Conservation (phyloP, 2,329 filamentous ascomycete genomes). For the Epichloe gansuensis region DNA sequence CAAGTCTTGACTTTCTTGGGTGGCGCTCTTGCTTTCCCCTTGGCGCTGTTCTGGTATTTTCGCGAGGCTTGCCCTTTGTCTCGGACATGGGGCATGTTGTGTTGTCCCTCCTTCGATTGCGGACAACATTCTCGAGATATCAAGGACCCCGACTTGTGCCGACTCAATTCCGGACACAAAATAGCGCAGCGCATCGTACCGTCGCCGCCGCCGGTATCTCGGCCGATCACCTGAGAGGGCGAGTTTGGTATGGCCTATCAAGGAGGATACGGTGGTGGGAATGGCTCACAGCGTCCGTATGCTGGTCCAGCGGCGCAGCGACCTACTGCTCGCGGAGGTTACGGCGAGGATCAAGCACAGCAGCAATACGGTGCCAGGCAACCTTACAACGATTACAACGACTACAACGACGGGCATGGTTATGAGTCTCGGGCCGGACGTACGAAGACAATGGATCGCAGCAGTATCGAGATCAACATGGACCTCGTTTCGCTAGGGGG, state of each 20-base stretch:
- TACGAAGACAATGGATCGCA: slow-evolving; percentile 17
- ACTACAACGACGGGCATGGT: slow-evolving; percentile 32
- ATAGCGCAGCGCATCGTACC: neutral
- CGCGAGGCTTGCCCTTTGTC: neutral
- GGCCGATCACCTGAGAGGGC: neutral
- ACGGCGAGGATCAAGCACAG: slow-evolving; percentile 14
- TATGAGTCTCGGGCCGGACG: slow-evolving; percentile 31
- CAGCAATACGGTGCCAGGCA: slow-evolving; percentile 25
- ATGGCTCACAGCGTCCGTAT: slow-evolving; percentile 34
- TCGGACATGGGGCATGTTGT: slow-evolving; percentile 1
- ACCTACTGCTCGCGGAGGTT: slow-evolving; percentile 22
- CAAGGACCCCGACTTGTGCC: neutral
- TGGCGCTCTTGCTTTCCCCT: neutral
- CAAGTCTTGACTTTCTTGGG: neutral
- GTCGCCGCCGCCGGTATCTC: neutral
- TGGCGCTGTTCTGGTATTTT: neutral
- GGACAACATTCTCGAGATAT: neutral
- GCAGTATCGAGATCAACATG: slow-evolving; percentile 29
- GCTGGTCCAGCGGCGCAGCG: slow-evolving; percentile 31
- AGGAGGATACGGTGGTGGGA: slow-evolving; percentile 24
- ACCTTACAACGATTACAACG: slow-evolving; percentile 34
- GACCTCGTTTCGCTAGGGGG: slow-evolving; percentile 27
- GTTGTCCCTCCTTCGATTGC: neutral
- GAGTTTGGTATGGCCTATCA: slow-evolving; percentile 36
- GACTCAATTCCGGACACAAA: neutral